A percentile compares a stretch with the other conserved stretches of the same genome.
Evolutionary conservation across 2,329 filamentous ascomycete species (phyloP).

Genomic region (Escovopsis sp.): DNA sequence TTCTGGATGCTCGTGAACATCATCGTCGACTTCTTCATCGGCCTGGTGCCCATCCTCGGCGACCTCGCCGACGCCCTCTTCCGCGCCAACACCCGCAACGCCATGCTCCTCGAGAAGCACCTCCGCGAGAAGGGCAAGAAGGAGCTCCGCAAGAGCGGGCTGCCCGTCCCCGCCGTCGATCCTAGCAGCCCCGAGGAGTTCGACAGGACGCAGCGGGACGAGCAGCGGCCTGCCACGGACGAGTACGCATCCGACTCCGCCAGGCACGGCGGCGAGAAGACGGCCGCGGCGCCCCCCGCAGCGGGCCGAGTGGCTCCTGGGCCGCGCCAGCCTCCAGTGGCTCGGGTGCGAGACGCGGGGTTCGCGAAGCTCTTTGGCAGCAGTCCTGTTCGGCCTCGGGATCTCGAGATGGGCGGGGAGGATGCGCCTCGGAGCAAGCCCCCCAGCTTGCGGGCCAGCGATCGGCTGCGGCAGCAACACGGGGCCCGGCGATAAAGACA

Average conservation of each 20-base stretch:
- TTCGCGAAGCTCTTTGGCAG: conserved; percentile 13
- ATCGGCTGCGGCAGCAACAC: conserved; percentile 1
- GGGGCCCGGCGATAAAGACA: conserved; percentile 1
- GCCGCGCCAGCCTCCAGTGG: conserved; percentile 14
- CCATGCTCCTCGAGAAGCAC: conserved; percentile 50
- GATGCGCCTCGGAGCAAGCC: conserved; percentile 1
- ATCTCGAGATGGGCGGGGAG: conserved; percentile 16
- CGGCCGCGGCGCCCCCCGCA: conserved; percentile 10
- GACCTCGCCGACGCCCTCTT: conserved; percentile 58
- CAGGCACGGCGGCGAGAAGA: conserved; percentile 11
- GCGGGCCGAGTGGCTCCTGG: conserved; percentile 1
- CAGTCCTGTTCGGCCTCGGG: conserved; percentile 13
- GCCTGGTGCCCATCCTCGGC: conserved; percentile 61
- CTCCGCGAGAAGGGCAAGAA: conserved; percentile 53
- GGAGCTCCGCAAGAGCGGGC: conserved; percentile 31
- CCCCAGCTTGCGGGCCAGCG: not conserved
- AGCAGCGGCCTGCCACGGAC: too few species aligned
- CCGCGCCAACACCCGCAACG: conserved; percentile 64
- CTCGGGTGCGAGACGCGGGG: conserved; percentile 13
- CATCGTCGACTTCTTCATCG: conserved; percentile 54
- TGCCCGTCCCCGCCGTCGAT: conserved; percentile 30
- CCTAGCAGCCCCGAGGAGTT: conserved; percentile 38
- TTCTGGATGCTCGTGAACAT: conserved; percentile 72
- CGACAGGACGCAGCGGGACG: conserved; percentile 23
- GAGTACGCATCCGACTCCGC: conserved; percentile 14